phyloP scores from a whole-genome alignment of 768 basidiomycete species.

The Auricularia auricula-judae region DNA sequence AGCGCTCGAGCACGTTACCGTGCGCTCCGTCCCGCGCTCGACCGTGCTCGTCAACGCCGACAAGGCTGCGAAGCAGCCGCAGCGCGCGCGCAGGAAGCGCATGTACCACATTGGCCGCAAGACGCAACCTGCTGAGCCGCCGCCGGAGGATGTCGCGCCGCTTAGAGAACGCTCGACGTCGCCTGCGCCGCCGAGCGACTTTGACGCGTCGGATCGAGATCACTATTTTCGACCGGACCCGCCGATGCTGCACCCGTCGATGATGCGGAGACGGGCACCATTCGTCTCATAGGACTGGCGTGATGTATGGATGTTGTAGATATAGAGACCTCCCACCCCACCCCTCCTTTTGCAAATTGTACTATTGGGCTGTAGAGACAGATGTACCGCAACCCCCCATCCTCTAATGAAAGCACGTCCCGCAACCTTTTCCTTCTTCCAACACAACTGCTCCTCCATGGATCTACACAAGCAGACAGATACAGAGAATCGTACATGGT shows the following conservation, averaged over 20 bases:
- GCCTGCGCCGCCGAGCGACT: conserved; percentile 37
- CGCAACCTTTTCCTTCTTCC: too few species aligned
- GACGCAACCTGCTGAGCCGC: conserved; percentile 7
- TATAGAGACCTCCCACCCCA: too few species aligned
- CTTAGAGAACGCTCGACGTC: conserved; percentile 10
- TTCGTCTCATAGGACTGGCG: too few species aligned
- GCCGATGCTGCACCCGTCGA: not conserved
- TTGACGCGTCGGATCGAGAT: conserved; percentile 65
- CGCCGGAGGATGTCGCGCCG: conserved; percentile 8
- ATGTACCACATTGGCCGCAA: conserved; percentile 49
- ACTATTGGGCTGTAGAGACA: too few species aligned
- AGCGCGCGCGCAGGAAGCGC: conserved; percentile 70
- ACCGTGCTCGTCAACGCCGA: conserved; percentile 18
- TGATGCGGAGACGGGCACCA: too few species aligned
- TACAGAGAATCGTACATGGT: too few species aligned
- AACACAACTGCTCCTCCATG: too few species aligned
- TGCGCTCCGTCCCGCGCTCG: conserved; percentile 62
- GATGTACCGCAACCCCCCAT: too few species aligned
- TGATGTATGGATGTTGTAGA: too few species aligned
- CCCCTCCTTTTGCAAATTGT: too few species aligned
- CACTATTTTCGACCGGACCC: conserved; percentile 44
- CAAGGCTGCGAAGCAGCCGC: conserved; percentile 35
- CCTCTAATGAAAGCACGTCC: too few species aligned
- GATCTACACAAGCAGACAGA: too few species aligned
- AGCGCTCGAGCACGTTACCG: conserved; percentile 82